These are phyloP conservation scores for Pisolithus microcarpus DNA, from an alignment of 768 basidiomycete genomes.

Conservation along the genomic window DNA sequence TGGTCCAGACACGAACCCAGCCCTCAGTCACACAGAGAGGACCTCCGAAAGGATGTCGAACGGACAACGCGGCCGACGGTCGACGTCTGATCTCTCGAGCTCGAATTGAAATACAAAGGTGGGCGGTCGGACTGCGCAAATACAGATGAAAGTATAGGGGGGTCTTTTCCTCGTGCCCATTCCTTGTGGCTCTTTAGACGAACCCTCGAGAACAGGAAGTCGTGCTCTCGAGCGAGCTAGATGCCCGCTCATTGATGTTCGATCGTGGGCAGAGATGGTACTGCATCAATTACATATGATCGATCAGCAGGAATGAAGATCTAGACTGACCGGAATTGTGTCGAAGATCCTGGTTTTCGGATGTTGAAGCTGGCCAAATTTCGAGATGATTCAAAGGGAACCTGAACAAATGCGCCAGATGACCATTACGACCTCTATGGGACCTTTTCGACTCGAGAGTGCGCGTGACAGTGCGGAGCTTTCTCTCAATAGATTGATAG, in stretches of 20 bases:
- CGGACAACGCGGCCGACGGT: slow-evolving; percentile 79
- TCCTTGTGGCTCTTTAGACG: slow-evolving; percentile 8
- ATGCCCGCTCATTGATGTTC: slow-evolving; percentile 69
- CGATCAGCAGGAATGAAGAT: slow-evolving; percentile 3
- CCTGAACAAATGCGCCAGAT: slow-evolving; percentile 56
- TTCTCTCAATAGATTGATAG: slow-evolving; percentile 49
- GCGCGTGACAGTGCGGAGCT: slow-evolving; percentile 2
- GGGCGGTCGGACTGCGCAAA: slow-evolving; percentile 53
- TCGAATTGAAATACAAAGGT: slow-evolving; percentile 81
- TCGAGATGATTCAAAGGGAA: slow-evolving; percentile 58
- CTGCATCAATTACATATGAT: neutral
- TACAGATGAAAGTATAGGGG: slow-evolving; percentile 74
- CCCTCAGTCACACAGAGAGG: slow-evolving; percentile 64
- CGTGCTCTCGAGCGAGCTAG: slow-evolving; percentile 59
- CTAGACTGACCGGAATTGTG: slow-evolving; percentile 57
- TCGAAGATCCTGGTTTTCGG: slow-evolving; percentile 74
- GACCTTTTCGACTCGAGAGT: neutral
- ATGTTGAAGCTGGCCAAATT: slow-evolving; percentile 63
- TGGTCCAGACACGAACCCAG: slow-evolving; percentile 80
- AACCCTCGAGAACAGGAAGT: slow-evolving; percentile 81
- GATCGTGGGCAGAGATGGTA: no score
- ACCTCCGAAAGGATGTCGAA: slow-evolving; percentile 87
- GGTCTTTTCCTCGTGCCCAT: neutral
- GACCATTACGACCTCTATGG: slow-evolving; percentile 71
- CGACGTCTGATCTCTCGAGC: slow-evolving; percentile 54